Evolutionary conservation across 768 basidiomycete species (phyloP).

Genomic region (Tulasnella sp.): DNA sequence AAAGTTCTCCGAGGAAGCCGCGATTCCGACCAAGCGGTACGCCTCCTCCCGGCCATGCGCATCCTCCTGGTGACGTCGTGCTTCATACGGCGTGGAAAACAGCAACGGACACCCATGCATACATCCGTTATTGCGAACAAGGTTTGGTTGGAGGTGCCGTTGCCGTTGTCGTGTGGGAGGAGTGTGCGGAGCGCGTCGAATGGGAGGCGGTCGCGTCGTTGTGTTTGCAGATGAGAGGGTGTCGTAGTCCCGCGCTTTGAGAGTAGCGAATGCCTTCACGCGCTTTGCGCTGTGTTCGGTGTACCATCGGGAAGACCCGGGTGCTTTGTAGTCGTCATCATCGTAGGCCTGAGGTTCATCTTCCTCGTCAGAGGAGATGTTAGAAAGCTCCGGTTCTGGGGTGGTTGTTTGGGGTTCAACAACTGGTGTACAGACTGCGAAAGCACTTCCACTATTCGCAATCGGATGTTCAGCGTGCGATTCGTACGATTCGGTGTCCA

Average conservation of each 20-base stretch:
- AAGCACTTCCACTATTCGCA: background rate
- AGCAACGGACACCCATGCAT: background rate
- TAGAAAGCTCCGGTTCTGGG: too few relatives aligned
- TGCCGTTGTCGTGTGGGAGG: background rate
- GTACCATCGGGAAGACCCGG: background rate
- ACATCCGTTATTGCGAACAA: conserved; percentile 2
- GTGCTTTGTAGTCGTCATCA: background rate
- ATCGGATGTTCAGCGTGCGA: background rate
- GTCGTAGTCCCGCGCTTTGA: background rate
- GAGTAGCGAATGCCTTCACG: background rate
- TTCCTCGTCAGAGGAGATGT: background rate
- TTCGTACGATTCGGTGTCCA: too few relatives aligned
- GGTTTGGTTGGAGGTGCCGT: conserved; percentile 6
- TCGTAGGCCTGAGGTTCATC: too few relatives aligned
- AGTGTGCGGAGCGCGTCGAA: background rate
- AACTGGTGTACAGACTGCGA: too few relatives aligned
- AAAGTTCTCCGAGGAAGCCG: background rate
- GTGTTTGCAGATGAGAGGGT: background rate
- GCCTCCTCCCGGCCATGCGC: conserved; percentile 11
- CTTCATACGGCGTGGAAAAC: conserved; percentile 10
- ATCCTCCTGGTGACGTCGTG: conserved; percentile 13
- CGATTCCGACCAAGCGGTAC: background rate
- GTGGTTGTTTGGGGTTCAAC: too few relatives aligned
- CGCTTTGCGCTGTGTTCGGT: background rate
- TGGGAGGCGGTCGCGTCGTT: background rate